Conservation (phyloP, 2,329 filamentous ascomycete species). For the Diaporthe citrichinensis region DNA sequence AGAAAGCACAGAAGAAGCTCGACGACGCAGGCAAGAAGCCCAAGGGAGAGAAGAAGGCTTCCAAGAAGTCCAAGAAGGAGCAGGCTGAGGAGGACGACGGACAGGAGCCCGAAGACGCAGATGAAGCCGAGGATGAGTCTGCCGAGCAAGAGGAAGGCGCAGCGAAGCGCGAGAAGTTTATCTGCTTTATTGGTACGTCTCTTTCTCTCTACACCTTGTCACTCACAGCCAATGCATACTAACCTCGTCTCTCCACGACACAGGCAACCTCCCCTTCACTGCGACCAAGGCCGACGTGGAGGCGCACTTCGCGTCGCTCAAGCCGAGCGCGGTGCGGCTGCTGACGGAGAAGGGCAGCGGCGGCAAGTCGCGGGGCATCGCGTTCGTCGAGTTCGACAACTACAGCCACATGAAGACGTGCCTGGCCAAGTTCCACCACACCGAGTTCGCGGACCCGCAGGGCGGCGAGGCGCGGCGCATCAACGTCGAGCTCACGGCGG, state of each 20-base stretch:
- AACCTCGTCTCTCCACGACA: conserved; percentile 52
- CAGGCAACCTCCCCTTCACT: conserved; percentile 89
- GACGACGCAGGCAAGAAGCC: conserved; percentile 40
- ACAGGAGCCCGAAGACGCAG: conserved; percentile 42
- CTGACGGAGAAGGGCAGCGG: conserved; percentile 71
- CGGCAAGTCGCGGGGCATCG: conserved; percentile 66
- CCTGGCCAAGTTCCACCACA: conserved; percentile 91
- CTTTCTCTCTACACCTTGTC: conserved; percentile 41
- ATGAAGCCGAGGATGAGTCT: conserved; percentile 39
- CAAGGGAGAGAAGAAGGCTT: conserved; percentile 44
- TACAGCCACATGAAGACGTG: conserved; percentile 95
- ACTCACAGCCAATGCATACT: not conserved
- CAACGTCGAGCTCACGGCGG: conserved; percentile 94
- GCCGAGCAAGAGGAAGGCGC: conserved; percentile 24
- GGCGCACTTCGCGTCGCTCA: conserved; percentile 83
- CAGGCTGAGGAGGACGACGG: conserved; percentile 43
- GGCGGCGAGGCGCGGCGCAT: conserved; percentile 75
- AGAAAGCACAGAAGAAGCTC: conserved; percentile 43
- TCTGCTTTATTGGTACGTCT: conserved; percentile 79
- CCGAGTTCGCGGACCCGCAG: conserved; percentile 74
- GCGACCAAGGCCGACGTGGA: conserved; percentile 79
- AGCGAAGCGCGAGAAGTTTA: conserved; percentile 63
- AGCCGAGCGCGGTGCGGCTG: conserved; percentile 79
- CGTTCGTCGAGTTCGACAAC: conserved; percentile 89
- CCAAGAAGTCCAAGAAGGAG: conserved; percentile 54